These are phyloP conservation scores for Chytriomyces sp. DNA, from an alignment of 192 early-diverging fungal genomes.

Conservation along the genomic window DNA sequence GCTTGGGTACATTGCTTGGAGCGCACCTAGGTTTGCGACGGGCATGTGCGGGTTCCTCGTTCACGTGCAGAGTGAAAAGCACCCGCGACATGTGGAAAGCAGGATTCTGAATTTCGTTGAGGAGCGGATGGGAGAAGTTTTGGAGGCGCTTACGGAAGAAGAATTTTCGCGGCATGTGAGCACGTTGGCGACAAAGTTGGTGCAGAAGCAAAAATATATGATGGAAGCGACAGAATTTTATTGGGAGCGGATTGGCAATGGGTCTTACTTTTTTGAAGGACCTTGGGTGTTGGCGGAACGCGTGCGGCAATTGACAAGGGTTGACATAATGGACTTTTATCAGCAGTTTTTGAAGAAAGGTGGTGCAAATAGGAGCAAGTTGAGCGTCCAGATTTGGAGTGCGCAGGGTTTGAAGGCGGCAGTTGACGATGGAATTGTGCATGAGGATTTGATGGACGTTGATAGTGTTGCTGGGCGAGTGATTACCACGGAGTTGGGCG, in stretches of 20 bases:
- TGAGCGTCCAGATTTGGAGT: constrained; percentile 66
- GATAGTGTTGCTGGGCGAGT: not conserved
- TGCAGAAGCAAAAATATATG: constrained; percentile 79
- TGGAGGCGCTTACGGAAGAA: constrained; percentile 40
- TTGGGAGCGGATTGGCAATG: constrained; percentile 70
- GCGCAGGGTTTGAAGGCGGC: constrained; percentile 5
- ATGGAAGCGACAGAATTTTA: constrained; percentile 66
- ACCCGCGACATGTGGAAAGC: constrained; percentile 78
- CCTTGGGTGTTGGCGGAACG: constrained; percentile 44
- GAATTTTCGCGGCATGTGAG: constrained; percentile 62
- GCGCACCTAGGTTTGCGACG: constrained; percentile 70
- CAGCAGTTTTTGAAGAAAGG: constrained; percentile 56
- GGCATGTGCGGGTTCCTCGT: constrained; percentile 79
- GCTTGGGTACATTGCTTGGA: constrained; percentile 76
- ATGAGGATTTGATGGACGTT: constrained; percentile 3
- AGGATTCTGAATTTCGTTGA: constrained; percentile 80
- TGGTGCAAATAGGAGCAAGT: constrained; percentile 60
- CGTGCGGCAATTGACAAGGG: constrained; percentile 55
- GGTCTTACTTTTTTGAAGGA: constrained; percentile 76
- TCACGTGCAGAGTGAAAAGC: constrained; percentile 84
- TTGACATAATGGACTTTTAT: constrained; percentile 63
- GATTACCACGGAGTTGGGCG: not conserved
- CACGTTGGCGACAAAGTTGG: constrained; percentile 64
- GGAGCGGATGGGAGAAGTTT: constrained; percentile 50
- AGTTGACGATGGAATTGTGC: not conserved